Conservation (phyloP, 495 filamentous ascomycete species). For the Trichoderma gamsii region DNA sequence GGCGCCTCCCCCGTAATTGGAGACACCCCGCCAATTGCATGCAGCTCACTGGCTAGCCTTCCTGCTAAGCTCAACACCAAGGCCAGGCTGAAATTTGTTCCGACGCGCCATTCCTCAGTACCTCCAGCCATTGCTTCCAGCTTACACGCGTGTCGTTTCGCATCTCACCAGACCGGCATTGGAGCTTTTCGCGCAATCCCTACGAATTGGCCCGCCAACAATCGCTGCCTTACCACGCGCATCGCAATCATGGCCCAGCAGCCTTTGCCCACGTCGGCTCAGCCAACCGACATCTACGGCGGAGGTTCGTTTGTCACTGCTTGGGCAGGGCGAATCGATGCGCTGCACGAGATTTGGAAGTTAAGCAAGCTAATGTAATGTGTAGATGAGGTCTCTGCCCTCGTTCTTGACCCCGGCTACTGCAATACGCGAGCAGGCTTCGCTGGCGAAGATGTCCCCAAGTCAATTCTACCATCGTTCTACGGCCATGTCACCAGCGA, state of each 20-base stretch:
- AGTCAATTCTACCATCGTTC: slow-evolving; percentile 82
- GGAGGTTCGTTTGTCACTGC: slow-evolving; percentile 56
- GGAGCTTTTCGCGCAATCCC: not conserved
- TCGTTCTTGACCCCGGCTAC: slow-evolving; percentile 93
- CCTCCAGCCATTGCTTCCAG: not conserved
- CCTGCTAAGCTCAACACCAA: not conserved
- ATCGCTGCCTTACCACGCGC: not conserved
- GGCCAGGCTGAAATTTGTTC: slow-evolving; percentile 12
- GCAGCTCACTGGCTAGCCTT: not conserved
- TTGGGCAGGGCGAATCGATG: slow-evolving; percentile 17
- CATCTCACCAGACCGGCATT: not conserved
- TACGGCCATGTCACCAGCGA: slow-evolving; percentile 53
- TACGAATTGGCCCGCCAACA: slow-evolving; percentile 8
- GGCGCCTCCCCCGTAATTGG: slow-evolving; percentile 10
- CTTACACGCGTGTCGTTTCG: not conserved
- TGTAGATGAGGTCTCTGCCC: slow-evolving; percentile 89
- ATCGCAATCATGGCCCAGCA: slow-evolving; percentile 25
- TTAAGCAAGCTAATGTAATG: not conserved
- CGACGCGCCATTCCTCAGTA: slow-evolving; percentile 12
- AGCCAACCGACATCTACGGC: slow-evolving; percentile 68
- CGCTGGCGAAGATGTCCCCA: slow-evolving; percentile 94
- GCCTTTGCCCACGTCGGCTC: slow-evolving; percentile 32
- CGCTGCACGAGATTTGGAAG: slow-evolving; percentile 20
- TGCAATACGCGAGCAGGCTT: slow-evolving; percentile 88
- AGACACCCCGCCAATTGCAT: slow-evolving; percentile 10